Base-by-base conservation (phyloP, 164 flowering plant genomes). In the Protea cynaroides region DNA sequence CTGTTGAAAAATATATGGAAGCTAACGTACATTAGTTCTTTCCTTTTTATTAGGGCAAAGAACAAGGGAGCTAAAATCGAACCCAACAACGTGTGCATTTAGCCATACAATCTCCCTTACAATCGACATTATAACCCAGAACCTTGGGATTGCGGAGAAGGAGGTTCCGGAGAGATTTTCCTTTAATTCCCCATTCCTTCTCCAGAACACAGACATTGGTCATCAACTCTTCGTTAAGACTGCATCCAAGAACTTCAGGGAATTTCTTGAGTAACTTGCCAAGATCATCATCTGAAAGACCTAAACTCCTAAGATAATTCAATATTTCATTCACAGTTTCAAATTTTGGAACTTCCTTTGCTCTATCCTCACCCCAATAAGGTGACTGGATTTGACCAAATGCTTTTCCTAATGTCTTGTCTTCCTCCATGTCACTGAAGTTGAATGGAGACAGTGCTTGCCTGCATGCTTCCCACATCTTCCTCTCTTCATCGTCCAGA, bases 1-100 rank as follows among this genome's bases (percentile, higher is more conserved):
- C 43, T 14, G 17, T 40, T 23, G 12, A 60, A 46, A 60, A 1
- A 23, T 5, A 36, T 13, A 8, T 43, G 8, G 15, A 47, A 29
- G 3, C 34, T 29, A 29, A 4, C 34, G 4, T 29, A 29, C 34
- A 29, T 1, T 29, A 29, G 4, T 29, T 29, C 34, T 29, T 29
- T 4, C 34, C 34, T 29, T 29, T 29, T 47, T 47, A n/a, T 14
- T 12, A 29, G n/a, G 15, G 17, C 37, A 21, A 38, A 58, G 36
- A 58, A 40, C 17, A 21, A 14, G 18, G 21, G 15, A 50, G 68
- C 79, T 86, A 94, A 78, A 94, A 94, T 38, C 97, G 85, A 65
- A 78, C 99, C 99, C 97, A 94, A 65, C 99, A 94, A 22, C 99
- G 82, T 1, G 97, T 91, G 76, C 99, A 94, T 76, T 85, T 64